These are phyloP conservation scores for Heterobasidion parviporum DNA, from an alignment of 1,284 basidiomycete species.

Conservation along the genomic window DNA sequence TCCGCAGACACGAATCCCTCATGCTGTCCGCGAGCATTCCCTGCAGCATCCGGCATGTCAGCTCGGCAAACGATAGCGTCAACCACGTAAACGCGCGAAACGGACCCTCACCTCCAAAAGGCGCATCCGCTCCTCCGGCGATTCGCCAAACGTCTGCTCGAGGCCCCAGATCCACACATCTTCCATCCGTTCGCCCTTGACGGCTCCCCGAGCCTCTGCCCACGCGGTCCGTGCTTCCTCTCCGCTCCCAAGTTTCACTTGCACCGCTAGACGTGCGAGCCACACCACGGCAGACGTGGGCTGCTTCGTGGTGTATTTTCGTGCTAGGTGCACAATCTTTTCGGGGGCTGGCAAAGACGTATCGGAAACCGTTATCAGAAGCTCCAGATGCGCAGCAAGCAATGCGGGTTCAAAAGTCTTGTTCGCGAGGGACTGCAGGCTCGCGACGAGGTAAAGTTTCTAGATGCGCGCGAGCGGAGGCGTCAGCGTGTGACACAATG, in stretches of 20 bases:
- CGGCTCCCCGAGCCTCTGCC: constrained; percentile 32
- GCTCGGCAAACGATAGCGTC: neutral
- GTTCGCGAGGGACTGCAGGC: constrained; percentile 37
- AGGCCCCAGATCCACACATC: constrained; percentile 49
- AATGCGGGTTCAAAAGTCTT: constrained; percentile 24
- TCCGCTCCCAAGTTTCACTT: constrained; percentile 22
- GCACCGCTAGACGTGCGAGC: constrained; percentile 43
- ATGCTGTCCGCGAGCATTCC: constrained; percentile 41
- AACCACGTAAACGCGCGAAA: neutral
- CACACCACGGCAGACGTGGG: constrained; percentile 35
- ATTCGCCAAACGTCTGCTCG: constrained; percentile 15
- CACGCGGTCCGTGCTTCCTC: constrained; percentile 26
- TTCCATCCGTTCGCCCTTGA: constrained; percentile 25
- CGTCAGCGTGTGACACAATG: neutral
- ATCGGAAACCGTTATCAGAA: constrained; percentile 22
- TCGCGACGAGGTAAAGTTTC: constrained; percentile 47
- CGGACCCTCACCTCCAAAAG: constrained; percentile 30
- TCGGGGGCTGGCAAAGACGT: constrained; percentile 18
- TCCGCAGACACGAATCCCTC: constrained; percentile 27
- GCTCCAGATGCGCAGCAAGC: constrained; percentile 37
- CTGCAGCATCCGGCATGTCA: constrained; percentile 20
- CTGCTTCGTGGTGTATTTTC: constrained; percentile 33
- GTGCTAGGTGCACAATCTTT: constrained; percentile 32
- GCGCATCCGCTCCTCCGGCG: constrained; percentile 13
- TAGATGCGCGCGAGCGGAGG: constrained; percentile 11